Evolutionary conservation across 2,329 filamentous ascomycete species (phyloP).

Genomic region (Chrysoporthe deuterocubensis): DNA sequence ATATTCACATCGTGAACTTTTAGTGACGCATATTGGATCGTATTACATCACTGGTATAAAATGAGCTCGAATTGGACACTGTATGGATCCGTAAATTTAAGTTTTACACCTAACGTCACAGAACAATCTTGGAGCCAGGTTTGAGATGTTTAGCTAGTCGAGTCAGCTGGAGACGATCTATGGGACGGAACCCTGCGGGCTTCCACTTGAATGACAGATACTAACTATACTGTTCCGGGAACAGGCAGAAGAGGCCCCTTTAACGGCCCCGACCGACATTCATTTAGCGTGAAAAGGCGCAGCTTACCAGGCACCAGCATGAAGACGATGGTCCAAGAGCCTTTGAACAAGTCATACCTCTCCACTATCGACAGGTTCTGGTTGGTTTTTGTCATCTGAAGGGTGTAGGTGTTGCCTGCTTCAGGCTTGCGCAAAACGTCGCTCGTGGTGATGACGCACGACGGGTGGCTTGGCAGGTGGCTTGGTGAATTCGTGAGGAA

Average conservation of each 20-base stretch:
- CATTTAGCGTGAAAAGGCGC: background rate
- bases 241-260: background rate
- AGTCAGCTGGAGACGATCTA: background rate
- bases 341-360: too few relatives aligned
- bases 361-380: too few relatives aligned
- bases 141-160: background rate
- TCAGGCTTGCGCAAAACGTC: constrained; percentile 1
- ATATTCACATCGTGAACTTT: background rate
- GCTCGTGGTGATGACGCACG: background rate
- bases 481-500: background rate
- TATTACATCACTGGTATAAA: background rate
- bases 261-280: background rate
- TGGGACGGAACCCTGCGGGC: background rate
- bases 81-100: background rate
- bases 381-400: too few relatives aligned
- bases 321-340: background rate
- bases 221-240: background rate
- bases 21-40: background rate
- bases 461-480: constrained; percentile 1
- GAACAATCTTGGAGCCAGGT: background rate
- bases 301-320: background rate
- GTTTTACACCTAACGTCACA: constrained; percentile 5
- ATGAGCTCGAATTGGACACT: background rate
- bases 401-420: background rate
- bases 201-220: background rate